phyloP scores from a whole-genome alignment of 2,329 filamentous ascomycete species.

The Nakataea oryzae region DNA sequence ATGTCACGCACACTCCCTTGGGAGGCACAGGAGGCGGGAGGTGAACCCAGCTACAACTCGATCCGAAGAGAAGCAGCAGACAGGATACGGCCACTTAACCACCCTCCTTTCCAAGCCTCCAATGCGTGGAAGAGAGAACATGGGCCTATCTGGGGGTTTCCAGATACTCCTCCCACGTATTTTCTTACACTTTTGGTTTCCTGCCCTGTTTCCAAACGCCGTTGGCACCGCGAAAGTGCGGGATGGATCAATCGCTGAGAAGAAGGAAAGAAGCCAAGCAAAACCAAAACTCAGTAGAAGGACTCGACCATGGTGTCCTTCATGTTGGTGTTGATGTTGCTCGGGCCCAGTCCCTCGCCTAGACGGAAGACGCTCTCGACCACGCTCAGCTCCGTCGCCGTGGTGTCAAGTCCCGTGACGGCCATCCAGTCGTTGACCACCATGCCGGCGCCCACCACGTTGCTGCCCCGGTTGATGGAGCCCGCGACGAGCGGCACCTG shows the following conservation, averaged over 20 bases:
- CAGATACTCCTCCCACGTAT: no score
- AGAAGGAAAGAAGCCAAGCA: not conserved
- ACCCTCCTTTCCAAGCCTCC: not conserved
- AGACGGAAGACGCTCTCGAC: conserved; percentile 93
- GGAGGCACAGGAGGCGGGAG: not conserved
- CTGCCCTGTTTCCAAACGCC: not conserved
- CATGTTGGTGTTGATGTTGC: conserved; percentile 70
- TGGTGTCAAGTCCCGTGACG: conserved; percentile 86
- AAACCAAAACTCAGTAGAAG: conserved; percentile 64
- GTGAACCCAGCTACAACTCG: not conserved
- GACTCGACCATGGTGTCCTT: conserved; percentile 99
- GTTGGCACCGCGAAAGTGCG: not conserved
- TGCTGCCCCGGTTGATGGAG: conserved; percentile 82
- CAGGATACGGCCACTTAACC: not conserved
- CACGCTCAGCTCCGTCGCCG: conserved; percentile 93
- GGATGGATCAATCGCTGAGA: not conserved
- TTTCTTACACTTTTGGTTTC: not conserved
- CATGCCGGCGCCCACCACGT: conserved; percentile 94
- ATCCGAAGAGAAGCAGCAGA: not conserved
- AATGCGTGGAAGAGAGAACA: not conserved
- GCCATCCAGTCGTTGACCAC: conserved; percentile 98
- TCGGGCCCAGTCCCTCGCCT: conserved; percentile 73
- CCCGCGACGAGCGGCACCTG: conserved; percentile 95
- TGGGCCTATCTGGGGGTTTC: no score
- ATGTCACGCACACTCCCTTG: not conserved